Percentiles rank a stretch among this genome's conserved stretches.
phyloP scores from a whole-genome alignment of 2,329 filamentous ascomycete genomes.

The Coniochaeta prunicola region DNA sequence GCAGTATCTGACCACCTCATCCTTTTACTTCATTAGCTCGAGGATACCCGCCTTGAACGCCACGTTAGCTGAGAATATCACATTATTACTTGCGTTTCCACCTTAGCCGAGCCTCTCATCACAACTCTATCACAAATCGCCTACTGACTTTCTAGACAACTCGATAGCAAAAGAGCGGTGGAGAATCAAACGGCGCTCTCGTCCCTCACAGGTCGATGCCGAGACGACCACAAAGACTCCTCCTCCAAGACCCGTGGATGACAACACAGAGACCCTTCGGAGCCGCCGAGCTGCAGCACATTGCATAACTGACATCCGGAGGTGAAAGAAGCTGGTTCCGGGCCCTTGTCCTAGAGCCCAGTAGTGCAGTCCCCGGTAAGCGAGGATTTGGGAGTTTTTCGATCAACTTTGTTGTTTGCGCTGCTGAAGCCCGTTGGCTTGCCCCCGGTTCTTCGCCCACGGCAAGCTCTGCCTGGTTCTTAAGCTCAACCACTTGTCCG shows the following conservation, averaged over 20 bases:
- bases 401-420: neutral
- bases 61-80: neutral
- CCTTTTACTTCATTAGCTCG: neutral
- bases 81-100: neutral
- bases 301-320: slow-evolving; percentile 28
- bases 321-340: neutral
- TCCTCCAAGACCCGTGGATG: slow-evolving; percentile 32
- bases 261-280: slow-evolving; percentile 19
- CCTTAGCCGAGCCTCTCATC: neutral
- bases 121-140: neutral
- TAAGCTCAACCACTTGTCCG: slow-evolving; percentile 12
- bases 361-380: neutral
- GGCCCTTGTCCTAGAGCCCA: neutral
- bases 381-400: neutral
- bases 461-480: slow-evolving; percentile 17
- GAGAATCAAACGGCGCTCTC: slow-evolving; percentile 37
- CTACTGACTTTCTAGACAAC: slow-evolving; percentile 6
- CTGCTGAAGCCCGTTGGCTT: neutral
- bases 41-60: neutral
- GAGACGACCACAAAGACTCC: slow-evolving; percentile 41
- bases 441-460: neutral
- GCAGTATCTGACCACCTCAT: neutral
- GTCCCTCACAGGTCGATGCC: slow-evolving; percentile 38
- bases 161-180: slow-evolving; percentile 40
- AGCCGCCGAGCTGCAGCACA: slow-evolving; percentile 27